A percentile compares a stretch with the other conserved stretches of the same genome.
Evolutionary conservation across 148 eudicot genomes (phyloP).

Genomic region (Rhododendron williamsianum): DNA sequence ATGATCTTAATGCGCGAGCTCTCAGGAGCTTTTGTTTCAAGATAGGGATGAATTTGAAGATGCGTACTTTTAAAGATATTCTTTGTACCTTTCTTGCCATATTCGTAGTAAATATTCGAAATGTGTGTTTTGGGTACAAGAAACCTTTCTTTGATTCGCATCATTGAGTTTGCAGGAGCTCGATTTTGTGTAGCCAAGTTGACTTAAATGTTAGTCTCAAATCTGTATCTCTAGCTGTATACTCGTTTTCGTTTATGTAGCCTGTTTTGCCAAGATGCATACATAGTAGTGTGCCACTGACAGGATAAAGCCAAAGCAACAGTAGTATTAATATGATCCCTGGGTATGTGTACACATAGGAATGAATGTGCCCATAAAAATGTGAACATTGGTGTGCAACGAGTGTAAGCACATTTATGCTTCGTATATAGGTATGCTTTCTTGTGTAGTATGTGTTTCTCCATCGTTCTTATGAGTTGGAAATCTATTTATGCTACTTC

Average conservation of each 20-base stretch:
- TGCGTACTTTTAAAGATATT: not conserved
- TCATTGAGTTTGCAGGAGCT: not conserved
- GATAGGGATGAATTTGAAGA: not conserved
- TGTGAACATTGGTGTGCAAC: not conserved
- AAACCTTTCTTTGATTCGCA: not conserved
- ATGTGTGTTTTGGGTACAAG: not conserved
- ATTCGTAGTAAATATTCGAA: not conserved
- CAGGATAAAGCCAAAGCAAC: not conserved
- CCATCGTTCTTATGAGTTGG: not conserved
- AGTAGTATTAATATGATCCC: not conserved
- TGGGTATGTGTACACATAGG: not conserved
- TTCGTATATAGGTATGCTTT: not conserved
- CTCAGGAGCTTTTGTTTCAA: not conserved
- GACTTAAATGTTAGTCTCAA: not conserved
- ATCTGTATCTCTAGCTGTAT: not conserved
- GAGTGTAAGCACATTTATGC: not conserved
- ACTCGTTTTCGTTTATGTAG: not conserved
- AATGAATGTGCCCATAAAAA: not conserved
- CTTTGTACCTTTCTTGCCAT: not conserved
- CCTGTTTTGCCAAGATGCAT: not conserved
- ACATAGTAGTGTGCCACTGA: not conserved
- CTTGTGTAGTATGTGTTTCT: not conserved
- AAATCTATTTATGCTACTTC: not conserved
- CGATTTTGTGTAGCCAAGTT: not conserved
- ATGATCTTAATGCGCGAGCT: not conserved